Evolutionary conservation across 1,139 yeast genomes (phyloP).

Genomic region (Debaryomyces sp.): DNA sequence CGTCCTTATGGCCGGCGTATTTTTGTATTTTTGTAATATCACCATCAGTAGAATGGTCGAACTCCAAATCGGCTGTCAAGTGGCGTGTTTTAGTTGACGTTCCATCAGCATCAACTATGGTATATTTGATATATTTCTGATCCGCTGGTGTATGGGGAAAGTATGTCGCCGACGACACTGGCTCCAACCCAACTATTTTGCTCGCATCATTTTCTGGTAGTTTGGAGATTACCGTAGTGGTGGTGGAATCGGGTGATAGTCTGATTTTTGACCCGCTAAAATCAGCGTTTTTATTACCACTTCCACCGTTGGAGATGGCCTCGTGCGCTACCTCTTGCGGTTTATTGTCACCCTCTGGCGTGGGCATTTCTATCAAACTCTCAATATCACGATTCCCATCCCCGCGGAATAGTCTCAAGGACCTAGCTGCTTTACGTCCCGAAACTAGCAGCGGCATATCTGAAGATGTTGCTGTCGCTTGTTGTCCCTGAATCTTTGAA

Average conservation of each 20-base stretch:
- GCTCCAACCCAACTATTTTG: constrained; percentile 20
- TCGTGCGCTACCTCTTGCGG: constrained; percentile 3
- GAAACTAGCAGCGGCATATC: constrained; percentile 19
- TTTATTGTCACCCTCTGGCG: background rate
- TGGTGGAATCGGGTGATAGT: background rate
- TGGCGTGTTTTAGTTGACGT: constrained; percentile 26
- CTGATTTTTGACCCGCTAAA: background rate
- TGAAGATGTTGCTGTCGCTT: background rate
- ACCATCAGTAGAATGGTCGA: constrained; percentile 35
- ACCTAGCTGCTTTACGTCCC: constrained; percentile 45
- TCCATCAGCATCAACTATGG: background rate
- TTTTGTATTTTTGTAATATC: constrained; percentile 30
- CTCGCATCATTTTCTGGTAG: constrained; percentile 8
- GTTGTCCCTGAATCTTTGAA: background rate
- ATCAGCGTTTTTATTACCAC: background rate
- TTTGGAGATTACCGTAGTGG: background rate
- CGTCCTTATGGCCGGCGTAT: constrained; percentile 12
- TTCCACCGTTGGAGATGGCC: background rate
- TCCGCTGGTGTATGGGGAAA: constrained; percentile 34
- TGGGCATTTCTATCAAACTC: constrained; percentile 9
- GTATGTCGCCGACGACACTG: constrained; percentile 37
- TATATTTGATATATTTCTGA: constrained; percentile 6
- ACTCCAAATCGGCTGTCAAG: constrained; percentile 41
- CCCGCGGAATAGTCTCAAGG: constrained; percentile 38
- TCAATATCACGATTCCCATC: constrained; percentile 17